A percentile compares a stretch with the other conserved stretches of the same genome.
phyloP scores from a whole-genome alignment of 805 yeast species.

The Starmerella bacillaris region DNA sequence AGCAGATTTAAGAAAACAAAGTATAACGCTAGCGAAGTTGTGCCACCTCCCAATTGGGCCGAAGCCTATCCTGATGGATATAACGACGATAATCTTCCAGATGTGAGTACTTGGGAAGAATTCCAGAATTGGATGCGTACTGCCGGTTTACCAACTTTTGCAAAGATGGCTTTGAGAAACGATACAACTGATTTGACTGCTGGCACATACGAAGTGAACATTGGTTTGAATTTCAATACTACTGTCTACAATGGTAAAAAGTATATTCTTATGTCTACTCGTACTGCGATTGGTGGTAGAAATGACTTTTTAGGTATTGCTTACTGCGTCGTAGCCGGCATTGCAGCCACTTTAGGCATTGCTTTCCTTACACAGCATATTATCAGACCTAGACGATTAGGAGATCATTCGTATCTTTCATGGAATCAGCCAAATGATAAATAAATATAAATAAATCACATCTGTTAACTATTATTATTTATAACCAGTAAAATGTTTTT shows the following conservation, averaged over 20 bases:
- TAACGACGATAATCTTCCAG: conserved; percentile 63
- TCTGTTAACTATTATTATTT: background rate
- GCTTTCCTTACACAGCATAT: conserved; percentile 66
- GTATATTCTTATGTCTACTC: conserved; percentile 61
- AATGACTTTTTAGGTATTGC: conserved; percentile 71
- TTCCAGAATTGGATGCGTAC: conserved; percentile 98
- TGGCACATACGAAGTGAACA: conserved; percentile 54
- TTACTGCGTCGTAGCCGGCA: conserved; percentile 65
- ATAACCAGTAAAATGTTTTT: no score
- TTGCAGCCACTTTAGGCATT: conserved; percentile 52
- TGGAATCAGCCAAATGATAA: conserved; percentile 23
- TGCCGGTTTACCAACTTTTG: conserved; percentile 78
- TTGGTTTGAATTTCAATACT: conserved; percentile 70
- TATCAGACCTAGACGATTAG: conserved; percentile 66
- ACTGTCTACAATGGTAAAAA: conserved; percentile 76
- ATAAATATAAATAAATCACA: background rate
- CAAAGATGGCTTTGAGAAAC: conserved; percentile 65
- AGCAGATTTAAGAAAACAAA: conserved; percentile 52
- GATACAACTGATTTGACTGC: conserved; percentile 34
- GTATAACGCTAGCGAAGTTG: conserved; percentile 51
- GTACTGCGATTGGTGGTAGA: conserved; percentile 72
- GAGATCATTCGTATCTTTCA: conserved; percentile 55
- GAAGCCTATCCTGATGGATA: conserved; percentile 71
- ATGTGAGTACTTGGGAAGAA: conserved; percentile 57
- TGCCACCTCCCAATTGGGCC: conserved; percentile 90